These are phyloP conservation scores for Ustilago crameri DNA, from an alignment of 1,284 basidiomycete species.

Conservation along the genomic window DNA sequence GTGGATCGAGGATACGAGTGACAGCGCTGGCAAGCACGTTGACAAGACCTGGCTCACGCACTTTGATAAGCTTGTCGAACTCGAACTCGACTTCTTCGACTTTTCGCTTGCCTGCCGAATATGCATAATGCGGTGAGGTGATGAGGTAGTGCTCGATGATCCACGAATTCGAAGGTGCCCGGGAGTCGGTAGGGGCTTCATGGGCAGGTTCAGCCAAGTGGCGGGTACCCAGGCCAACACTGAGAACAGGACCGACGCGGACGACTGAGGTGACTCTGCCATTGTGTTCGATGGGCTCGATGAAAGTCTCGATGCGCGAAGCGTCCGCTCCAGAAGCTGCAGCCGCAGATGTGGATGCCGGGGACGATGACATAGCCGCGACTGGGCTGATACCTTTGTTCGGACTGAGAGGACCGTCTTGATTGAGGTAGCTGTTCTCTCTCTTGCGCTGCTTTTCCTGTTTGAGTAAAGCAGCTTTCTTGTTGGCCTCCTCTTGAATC, in stretches of 20 bases:
- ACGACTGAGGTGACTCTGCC: conserved; percentile 42
- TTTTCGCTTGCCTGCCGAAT: conserved; percentile 56
- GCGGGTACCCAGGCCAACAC: conserved; percentile 33
- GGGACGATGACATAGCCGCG: conserved; percentile 1
- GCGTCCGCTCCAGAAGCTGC: conserved; percentile 8
- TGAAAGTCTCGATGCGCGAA: conserved; percentile 51
- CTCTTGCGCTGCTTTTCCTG: conserved; percentile 50
- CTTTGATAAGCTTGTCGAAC: conserved; percentile 50
- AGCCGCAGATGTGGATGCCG: conserved; percentile 1
- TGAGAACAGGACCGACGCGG: conserved; percentile 56
- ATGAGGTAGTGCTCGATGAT: conserved; percentile 58
- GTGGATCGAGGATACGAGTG: conserved; percentile 34
- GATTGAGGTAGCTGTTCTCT: conserved; percentile 35
- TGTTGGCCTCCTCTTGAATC: conserved; percentile 56
- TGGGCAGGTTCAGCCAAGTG: conserved; percentile 48
- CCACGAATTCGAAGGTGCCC: conserved; percentile 46
- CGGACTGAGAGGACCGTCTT: conserved; percentile 26
- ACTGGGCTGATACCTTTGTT: conserved; percentile 10
- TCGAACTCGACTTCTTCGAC: conserved; percentile 64
- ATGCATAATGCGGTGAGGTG: conserved; percentile 54
- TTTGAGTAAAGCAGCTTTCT: conserved; percentile 51
- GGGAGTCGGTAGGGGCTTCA: conserved; percentile 38
- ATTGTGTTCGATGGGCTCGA: conserved; percentile 55
- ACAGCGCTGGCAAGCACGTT: conserved; percentile 57
- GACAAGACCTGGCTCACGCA: conserved; percentile 50